A percentile compares a stretch with the other conserved stretches of the same genome.
These are phyloP conservation scores for Globisporangium emineosum DNA, from an alignment of 352 stramenopile genomes.

Conservation along the genomic window DNA sequence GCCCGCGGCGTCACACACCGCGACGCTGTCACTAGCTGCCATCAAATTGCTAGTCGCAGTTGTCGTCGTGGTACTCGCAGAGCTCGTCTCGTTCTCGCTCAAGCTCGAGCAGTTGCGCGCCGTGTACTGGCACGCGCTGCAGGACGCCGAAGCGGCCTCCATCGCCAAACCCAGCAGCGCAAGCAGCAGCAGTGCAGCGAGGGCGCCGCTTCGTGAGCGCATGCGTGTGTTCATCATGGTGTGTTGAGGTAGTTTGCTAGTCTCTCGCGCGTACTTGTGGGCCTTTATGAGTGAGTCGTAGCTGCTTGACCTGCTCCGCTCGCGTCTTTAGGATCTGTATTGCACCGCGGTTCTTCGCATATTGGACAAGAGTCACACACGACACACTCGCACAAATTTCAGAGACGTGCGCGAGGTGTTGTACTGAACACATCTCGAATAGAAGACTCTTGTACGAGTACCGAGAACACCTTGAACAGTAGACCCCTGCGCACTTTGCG, in stretches of 20 bases:
- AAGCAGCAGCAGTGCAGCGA: conserved; percentile 11
- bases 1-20: conserved; percentile 55
- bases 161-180: conserved; percentile 19
- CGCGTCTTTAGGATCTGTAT: neutral
- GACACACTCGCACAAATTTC: too few species aligned
- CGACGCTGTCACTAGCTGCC: conserved; percentile 17
- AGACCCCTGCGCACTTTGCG: too few species aligned
- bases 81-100: conserved; percentile 8
- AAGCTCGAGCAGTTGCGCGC: conserved; percentile 61
- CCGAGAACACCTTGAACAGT: too few species aligned
- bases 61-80: conserved; percentile 9
- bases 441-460: neutral
- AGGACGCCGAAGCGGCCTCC: conserved; percentile 26
- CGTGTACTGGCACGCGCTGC: conserved; percentile 55
- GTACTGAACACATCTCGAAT: conserved; percentile 8
- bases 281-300: neutral
- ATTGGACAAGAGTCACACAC: conserved; percentile 24
- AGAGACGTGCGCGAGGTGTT: neutral
- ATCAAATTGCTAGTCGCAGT: neutral
- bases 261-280: too few species aligned
- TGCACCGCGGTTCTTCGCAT: conserved; percentile 7
- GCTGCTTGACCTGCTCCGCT: neutral
- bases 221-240: neutral
- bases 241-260: too few species aligned
- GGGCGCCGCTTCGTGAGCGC: neutral